phyloP scores from a whole-genome alignment of 1,139 yeast species.

The Hansenula lynferdii region DNA sequence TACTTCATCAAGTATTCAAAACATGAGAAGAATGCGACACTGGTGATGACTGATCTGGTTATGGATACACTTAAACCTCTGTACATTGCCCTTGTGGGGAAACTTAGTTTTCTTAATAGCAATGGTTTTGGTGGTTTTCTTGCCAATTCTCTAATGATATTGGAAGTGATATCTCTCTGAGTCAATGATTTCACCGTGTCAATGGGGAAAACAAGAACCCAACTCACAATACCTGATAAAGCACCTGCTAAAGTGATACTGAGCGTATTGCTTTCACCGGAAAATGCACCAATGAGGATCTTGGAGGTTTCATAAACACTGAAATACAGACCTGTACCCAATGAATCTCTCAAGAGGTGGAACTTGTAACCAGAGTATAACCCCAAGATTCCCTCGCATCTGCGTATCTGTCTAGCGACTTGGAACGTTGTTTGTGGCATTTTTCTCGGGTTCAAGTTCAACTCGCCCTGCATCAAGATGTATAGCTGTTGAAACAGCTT shows the following conservation, averaged over 20 bases:
- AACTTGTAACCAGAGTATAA: conserved; percentile 69
- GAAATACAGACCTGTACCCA: conserved; percentile 72
- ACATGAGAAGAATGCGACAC: conserved; percentile 69
- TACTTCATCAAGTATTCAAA: conserved; percentile 64
- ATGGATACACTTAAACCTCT: conserved; percentile 76
- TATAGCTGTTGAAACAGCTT: conserved; percentile 77
- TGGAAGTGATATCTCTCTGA: conserved; percentile 69
- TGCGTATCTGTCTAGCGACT: conserved; percentile 47
- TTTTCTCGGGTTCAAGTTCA: conserved; percentile 16
- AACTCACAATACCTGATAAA: conserved; percentile 65
- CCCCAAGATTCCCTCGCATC: conserved; percentile 55
- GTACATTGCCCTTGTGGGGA: conserved; percentile 49
- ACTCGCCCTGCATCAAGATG: conserved; percentile 35
- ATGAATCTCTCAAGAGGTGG: conserved; percentile 62
- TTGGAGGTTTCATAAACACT: conserved; percentile 62
- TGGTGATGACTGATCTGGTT: conserved; percentile 64
- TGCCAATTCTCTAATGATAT: conserved; percentile 42
- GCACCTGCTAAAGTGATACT: conserved; percentile 71
- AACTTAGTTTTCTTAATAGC: conserved; percentile 28
- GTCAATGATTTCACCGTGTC: conserved; percentile 74
- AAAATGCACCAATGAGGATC: conserved; percentile 18
- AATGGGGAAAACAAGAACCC: conserved; percentile 73
- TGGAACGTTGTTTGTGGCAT: conserved; percentile 39
- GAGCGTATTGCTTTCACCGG: conserved; percentile 23
- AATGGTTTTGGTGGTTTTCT: conserved; percentile 33